Evolutionary conservation across 305 asterid genomes (phyloP).

Genomic region (Solanum hybrid): DNA sequence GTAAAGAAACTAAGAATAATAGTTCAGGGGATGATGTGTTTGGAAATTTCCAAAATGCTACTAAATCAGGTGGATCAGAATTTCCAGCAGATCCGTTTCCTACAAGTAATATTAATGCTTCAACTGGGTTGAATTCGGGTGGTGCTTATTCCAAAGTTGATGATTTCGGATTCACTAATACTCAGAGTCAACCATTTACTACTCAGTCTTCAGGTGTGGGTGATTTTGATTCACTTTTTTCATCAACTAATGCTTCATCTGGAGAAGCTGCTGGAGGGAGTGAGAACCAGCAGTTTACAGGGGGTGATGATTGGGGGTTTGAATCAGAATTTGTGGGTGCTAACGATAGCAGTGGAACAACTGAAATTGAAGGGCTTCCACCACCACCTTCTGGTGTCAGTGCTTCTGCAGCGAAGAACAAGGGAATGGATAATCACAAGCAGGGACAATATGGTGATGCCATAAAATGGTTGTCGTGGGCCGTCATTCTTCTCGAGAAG

Average conservation of each 20-base stretch:
- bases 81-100: constrained; percentile 27
- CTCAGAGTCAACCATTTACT: constrained; percentile 36
- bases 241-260: constrained; percentile 23
- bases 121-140: constrained; percentile 1
- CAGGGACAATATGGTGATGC: constrained; percentile 95
- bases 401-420: constrained; percentile 63
- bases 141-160: constrained; percentile 20
- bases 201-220: constrained; percentile 34
- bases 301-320: constrained; percentile 61
- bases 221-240: constrained; percentile 54
- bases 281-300: constrained; percentile 39
- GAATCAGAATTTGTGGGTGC: constrained; percentile 46
- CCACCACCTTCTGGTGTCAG: constrained; percentile 81
- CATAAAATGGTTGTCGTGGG: constrained; percentile 95
- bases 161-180: constrained; percentile 48
- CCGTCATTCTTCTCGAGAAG: constrained; percentile 61
- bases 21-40: constrained; percentile 35
- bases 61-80: constrained; percentile 33
- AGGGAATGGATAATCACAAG: constrained; percentile 80
- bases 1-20: constrained; percentile 21
- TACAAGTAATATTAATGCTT: constrained; percentile 24
- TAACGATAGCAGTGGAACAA: constrained; percentile 50
- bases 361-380: constrained; percentile 89
- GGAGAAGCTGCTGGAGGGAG: constrained; percentile 17
- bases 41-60: constrained; percentile 47